Evolutionary conservation across 192 early-diverging fungal genomes (phyloP).

Genomic region (Coemansia sp.): DNA sequence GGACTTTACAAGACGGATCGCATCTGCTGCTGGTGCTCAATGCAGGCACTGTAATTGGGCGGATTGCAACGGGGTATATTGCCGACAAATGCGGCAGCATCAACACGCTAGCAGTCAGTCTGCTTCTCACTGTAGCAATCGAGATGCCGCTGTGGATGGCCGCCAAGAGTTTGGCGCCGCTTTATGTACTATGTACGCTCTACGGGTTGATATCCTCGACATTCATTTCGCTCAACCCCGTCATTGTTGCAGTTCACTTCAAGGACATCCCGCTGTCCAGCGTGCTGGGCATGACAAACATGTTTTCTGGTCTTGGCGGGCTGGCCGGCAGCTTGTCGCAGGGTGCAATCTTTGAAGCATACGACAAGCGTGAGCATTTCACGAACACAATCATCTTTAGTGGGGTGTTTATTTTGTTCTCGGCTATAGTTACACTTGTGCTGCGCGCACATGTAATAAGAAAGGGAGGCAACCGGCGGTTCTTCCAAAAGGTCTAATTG

Average conservation of each 20-base stretch:
- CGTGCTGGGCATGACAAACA: constrained; percentile 24
- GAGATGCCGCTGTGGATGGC: constrained; percentile 37
- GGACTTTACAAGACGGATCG: constrained; percentile 9
- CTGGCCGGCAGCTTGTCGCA: constrained; percentile 25
- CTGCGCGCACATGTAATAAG: constrained; percentile 24
- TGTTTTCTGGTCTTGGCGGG: constrained; percentile 18
- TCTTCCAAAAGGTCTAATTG: constrained; percentile 13
- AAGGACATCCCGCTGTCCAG: constrained; percentile 10
- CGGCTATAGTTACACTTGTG: constrained; percentile 13
- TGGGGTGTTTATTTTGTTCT: constrained; percentile 25
- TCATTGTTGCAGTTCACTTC: constrained; percentile 20
- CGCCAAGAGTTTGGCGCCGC: constrained; percentile 12
- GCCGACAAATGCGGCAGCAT: constrained; percentile 33
- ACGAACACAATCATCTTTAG: constrained; percentile 42
- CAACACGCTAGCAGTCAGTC: constrained; percentile 25
- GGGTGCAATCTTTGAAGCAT: constrained; percentile 23
- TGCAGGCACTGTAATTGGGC: constrained; percentile 20
- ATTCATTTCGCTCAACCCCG: constrained; percentile 39
- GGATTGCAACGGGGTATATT: constrained; percentile 25
- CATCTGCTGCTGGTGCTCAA: constrained; percentile 32
- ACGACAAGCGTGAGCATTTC: constrained; percentile 22
- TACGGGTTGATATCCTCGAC: constrained; percentile 38
- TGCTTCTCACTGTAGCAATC: constrained; percentile 12
- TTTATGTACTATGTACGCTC: constrained; percentile 31
- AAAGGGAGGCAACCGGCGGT: not conserved